Evolutionary conservation across 176 grass and related monocot genomes (phyloP).

Genomic region (Musa schizocarpa): DNA sequence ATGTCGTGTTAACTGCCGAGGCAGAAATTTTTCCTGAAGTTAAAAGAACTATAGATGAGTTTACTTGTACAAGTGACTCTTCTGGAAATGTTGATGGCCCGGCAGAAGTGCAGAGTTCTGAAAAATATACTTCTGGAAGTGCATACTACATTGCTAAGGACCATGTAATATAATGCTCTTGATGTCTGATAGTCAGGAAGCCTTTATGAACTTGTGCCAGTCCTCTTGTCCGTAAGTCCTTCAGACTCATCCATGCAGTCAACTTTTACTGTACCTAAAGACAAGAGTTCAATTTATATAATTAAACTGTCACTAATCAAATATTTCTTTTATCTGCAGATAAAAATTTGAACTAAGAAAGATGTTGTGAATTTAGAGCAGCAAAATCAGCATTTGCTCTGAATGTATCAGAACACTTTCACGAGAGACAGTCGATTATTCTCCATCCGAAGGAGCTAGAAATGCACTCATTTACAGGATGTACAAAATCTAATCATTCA

Average conservation of each 20-base stretch:
- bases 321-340: constrained; percentile 35
- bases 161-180: constrained; percentile 72
- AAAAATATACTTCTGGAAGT: constrained; percentile 29
- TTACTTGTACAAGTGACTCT: constrained; percentile 32
- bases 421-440: constrained; percentile 3
- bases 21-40: constrained; percentile 46
- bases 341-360: constrained; percentile 1
- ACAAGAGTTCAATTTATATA: neutral
- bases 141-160: constrained; percentile 39
- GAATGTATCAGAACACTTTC: neutral
- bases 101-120: constrained; percentile 1
- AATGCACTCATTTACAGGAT: constrained; percentile 37
- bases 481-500: constrained; percentile 37
- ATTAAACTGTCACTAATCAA: constrained; percentile 11
- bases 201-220: constrained; percentile 30
- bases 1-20: constrained; percentile 23
- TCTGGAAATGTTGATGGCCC: constrained; percentile 8
- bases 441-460: constrained; percentile 37
- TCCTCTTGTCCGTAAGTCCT: constrained; percentile 59
- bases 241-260: neutral
- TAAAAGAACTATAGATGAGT: constrained; percentile 45
- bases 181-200: constrained; percentile 54
- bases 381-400: neutral
- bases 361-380: constrained; percentile 14
- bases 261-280: too few relatives aligned